A percentile compares a stretch with the other conserved stretches of the same genome.
phyloP scores from a whole-genome alignment of 495 filamentous ascomycete genomes.

The Halenospora varia region DNA sequence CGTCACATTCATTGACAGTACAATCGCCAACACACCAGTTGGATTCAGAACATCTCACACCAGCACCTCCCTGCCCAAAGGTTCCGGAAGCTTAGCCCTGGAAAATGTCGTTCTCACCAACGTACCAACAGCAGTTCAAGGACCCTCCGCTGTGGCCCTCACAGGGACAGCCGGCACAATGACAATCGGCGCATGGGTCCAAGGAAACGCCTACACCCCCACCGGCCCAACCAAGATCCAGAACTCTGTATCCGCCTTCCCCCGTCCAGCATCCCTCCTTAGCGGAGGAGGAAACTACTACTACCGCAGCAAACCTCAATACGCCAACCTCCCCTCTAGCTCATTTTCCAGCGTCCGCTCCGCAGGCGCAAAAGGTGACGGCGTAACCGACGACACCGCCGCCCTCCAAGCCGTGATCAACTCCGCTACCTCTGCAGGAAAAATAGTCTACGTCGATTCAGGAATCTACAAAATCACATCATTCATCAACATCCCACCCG shows the following conservation, averaged over 20 bases:
- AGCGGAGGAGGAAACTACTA: conserved; percentile 28
- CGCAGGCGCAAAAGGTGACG: conserved; percentile 64
- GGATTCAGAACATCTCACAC: conserved; percentile 31
- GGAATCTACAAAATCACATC: conserved; percentile 45
- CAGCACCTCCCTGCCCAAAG: conserved; percentile 47
- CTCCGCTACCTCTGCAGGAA: conserved; percentile 32
- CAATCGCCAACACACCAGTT: conserved; percentile 43
- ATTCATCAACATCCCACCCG: conserved; percentile 50
- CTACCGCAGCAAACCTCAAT: conserved; percentile 49
- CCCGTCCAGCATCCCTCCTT: conserved; percentile 34
- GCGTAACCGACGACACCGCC: conserved; percentile 60
- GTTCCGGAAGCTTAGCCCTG: conserved; percentile 46
- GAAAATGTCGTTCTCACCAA: conserved; percentile 63
- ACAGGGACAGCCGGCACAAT: conserved; percentile 49
- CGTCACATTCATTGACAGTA: conserved; percentile 63
- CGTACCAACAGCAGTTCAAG: conserved; percentile 47
- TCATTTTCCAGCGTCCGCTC: conserved; percentile 57
- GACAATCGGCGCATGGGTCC: conserved; percentile 48
- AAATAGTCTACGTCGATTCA: conserved; percentile 29
- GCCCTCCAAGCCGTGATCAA: conserved; percentile 40
- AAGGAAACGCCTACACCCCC: conserved; percentile 41
- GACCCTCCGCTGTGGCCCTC: conserved; percentile 44
- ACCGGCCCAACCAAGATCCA: conserved; percentile 33
- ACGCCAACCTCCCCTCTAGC: conserved; percentile 44
- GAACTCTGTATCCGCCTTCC: conserved; percentile 34